A percentile compares a stretch with the other conserved stretches of the same genome.
Conservation (phyloP, 2,329 filamentous ascomycete species). For the Chrysoporthe austroafricana region DNA sequence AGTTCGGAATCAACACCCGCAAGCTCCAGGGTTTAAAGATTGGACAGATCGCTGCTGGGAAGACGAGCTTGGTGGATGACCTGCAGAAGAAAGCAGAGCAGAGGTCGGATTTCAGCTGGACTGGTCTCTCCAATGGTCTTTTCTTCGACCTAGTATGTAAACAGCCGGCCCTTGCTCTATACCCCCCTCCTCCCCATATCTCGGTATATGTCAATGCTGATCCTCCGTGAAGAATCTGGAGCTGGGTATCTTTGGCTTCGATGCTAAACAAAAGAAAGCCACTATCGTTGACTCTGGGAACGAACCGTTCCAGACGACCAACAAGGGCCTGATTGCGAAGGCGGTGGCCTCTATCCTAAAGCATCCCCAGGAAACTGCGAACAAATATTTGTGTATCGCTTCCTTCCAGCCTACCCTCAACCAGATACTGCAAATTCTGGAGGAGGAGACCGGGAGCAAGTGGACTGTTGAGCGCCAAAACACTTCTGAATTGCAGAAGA, state of each 20-base stretch:
- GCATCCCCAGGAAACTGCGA: slow-evolving; percentile 55
- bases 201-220: slow-evolving; percentile 33
- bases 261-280: slow-evolving; percentile 51
- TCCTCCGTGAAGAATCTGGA: slow-evolving; percentile 41
- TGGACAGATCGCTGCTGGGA: slow-evolving; percentile 35
- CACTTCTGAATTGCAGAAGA: slow-evolving; percentile 41
- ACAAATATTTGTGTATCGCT: slow-evolving; percentile 60
- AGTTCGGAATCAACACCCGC: slow-evolving; percentile 50
- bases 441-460: slow-evolving; percentile 55
- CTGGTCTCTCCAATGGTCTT: slow-evolving; percentile 58
- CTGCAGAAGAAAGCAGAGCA: slow-evolving; percentile 52
- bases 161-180: not conserved
- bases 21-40: slow-evolving; percentile 33
- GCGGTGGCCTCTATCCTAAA: slow-evolving; percentile 56
- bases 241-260: slow-evolving; percentile 55
- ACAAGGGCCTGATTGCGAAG: slow-evolving; percentile 53
- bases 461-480: slow-evolving; percentile 50
- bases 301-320: slow-evolving; percentile 54
- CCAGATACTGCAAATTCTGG: slow-evolving; percentile 56
- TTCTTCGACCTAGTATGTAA: slow-evolving; percentile 63
- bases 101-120: slow-evolving; percentile 58
- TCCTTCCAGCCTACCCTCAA: slow-evolving; percentile 63
- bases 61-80: slow-evolving; percentile 50
- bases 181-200: not conserved
- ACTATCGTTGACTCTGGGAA: slow-evolving; percentile 62